Conservation (phyloP, 257 asterid genomes). For the Lavandula angustifolia region DNA sequence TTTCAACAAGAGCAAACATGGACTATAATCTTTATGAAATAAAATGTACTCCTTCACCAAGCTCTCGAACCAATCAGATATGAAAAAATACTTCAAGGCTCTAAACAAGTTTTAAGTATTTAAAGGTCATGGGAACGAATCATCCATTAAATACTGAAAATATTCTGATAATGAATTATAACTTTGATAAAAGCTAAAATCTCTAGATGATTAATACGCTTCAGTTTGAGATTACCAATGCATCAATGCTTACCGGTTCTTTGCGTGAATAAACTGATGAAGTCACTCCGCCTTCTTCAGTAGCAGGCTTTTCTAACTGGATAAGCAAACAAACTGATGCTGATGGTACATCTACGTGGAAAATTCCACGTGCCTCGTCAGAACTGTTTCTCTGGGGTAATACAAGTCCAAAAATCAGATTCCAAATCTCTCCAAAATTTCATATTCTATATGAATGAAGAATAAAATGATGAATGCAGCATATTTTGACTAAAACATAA, state of each 20-base stretch:
- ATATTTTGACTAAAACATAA: background rate
- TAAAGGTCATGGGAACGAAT: background rate
- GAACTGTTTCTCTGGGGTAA: constrained; percentile 70
- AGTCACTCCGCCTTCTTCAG: constrained; percentile 99
- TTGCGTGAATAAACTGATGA: constrained; percentile 96
- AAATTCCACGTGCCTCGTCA: constrained; percentile 68
- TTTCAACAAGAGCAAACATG: constrained; percentile 20
- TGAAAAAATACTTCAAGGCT: constrained; percentile 17
- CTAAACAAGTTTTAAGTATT: background rate
- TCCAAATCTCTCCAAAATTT: background rate
- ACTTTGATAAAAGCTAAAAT: background rate
- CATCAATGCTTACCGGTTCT: constrained; percentile 81
- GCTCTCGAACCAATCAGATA: constrained; percentile 25
- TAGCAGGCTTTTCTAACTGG: constrained; percentile 97
- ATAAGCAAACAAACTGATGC: constrained; percentile 93
- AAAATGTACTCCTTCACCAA: constrained; percentile 22
- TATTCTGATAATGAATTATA: constrained; percentile 10
- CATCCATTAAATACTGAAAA: background rate
- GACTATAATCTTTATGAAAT: constrained; percentile 17
- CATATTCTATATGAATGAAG: constrained; percentile 17
- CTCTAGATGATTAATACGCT: background rate
- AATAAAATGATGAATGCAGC: constrained; percentile 1
- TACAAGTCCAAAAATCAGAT: constrained; percentile 32
- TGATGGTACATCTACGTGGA: constrained; percentile 93
- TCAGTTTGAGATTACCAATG: constrained; percentile 25